Evolutionary conservation across 768 basidiomycete species (phyloP).

Genomic region (Leucocoprinus leucothites): DNA sequence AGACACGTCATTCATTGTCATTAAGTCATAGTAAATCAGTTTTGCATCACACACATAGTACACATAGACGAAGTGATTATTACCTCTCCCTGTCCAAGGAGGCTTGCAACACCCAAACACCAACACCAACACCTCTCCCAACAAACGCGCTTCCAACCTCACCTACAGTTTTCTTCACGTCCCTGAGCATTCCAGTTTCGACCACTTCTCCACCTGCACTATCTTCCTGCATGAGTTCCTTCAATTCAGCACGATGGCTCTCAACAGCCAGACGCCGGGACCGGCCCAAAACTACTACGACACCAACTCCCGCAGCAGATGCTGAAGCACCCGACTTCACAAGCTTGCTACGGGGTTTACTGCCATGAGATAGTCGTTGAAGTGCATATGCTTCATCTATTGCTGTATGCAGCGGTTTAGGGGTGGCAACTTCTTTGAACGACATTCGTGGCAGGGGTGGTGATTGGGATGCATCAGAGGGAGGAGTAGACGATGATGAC

Average conservation of each 20-base stretch:
- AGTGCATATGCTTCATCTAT: conserved; percentile 40
- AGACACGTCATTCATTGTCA: too few relatives aligned
- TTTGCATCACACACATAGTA: too few relatives aligned
- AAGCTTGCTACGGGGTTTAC: background rate
- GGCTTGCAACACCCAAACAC: conserved; percentile 70
- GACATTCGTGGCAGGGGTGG: conserved; percentile 48
- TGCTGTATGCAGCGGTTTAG: conserved; percentile 57
- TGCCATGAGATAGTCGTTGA: background rate
- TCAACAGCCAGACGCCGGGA: conserved; percentile 72
- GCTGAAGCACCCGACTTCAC: background rate
- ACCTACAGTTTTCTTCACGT: conserved; percentile 81
- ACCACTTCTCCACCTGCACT: conserved; percentile 39
- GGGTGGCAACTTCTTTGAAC: conserved; percentile 56
- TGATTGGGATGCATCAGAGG: background rate
- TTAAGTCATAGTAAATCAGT: too few relatives aligned
- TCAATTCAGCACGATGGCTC: conserved; percentile 44
- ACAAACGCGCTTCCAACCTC: conserved; percentile 81
- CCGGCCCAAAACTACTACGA: conserved; percentile 71
- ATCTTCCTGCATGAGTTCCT: conserved; percentile 59
- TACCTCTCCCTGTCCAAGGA: conserved; percentile 16
- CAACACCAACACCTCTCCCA: conserved; percentile 52
- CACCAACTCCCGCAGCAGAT: background rate
- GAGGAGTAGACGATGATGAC: background rate
- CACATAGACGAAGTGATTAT: too few relatives aligned
- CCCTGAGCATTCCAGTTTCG: conserved; percentile 35